Evolutionary conservation across 2,329 filamentous ascomycete species (phyloP).

Genomic region (Arthrobotrys conoides): DNA sequence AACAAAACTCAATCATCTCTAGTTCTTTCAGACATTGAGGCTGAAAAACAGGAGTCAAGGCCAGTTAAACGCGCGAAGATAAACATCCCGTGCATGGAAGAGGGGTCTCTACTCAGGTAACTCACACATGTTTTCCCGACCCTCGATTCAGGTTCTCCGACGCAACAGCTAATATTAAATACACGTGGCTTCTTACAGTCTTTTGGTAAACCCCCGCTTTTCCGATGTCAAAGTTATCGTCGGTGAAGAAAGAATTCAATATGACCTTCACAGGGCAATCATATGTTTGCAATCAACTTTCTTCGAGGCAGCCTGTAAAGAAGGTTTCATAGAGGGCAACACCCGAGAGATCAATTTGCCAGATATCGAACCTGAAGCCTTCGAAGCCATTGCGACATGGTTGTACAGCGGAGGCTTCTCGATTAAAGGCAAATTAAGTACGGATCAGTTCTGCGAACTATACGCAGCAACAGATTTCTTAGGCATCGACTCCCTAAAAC

Average conservation of each 20-base stretch:
- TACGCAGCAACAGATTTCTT: constrained; percentile 23
- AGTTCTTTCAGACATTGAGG: background rate
- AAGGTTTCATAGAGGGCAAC: constrained; percentile 3
- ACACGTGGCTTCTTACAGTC: background rate
- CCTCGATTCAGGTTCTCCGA: too few relatives aligned
- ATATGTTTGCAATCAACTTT: constrained; percentile 61
- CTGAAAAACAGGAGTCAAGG: background rate
- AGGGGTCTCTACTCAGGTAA: constrained; percentile 10
- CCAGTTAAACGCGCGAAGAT: constrained; percentile 5
- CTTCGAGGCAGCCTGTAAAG: constrained; percentile 61
- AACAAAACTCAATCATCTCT: background rate
- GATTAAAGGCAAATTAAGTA: background rate
- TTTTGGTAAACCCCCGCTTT: constrained; percentile 2
- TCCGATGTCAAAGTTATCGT: constrained; percentile 57
- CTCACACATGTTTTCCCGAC: too few relatives aligned
- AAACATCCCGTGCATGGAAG: background rate
- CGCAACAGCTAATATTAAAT: background rate
- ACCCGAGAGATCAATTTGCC: constrained; percentile 12
- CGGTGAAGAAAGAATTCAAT: constrained; percentile 50
- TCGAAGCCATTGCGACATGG: constrained; percentile 10
- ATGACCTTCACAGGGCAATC: constrained; percentile 61
- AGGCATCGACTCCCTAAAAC: constrained; percentile 4
- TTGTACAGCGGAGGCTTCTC: constrained; percentile 9
- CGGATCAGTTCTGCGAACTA: background rate
- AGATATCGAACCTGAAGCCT: constrained; percentile 4